phyloP scores from a whole-genome alignment of 2,329 filamentous ascomycete species.

The Escovopsis weberi region DNA sequence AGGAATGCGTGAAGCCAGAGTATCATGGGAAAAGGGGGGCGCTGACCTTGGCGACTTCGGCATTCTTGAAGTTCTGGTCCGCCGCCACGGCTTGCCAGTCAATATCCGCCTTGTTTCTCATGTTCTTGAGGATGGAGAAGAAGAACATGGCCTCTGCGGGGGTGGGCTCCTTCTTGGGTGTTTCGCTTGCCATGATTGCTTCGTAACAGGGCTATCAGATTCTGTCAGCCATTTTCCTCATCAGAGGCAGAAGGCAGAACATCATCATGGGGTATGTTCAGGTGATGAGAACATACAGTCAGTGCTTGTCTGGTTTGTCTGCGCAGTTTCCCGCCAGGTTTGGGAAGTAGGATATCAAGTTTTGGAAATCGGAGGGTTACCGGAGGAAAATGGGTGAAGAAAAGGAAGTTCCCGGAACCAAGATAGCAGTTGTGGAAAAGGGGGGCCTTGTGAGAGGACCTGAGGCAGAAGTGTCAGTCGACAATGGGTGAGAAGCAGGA shows the following conservation, averaged over 20 bases:
- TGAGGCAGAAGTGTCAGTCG: too few relatives aligned
- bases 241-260: not conserved
- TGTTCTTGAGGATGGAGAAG: conserved; percentile 29
- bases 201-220: not conserved
- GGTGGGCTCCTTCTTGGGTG: conserved; percentile 20
- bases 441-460: too few relatives aligned
- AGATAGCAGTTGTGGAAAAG: too few relatives aligned
- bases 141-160: conserved; percentile 29
- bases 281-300: not conserved
- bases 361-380: too few relatives aligned
- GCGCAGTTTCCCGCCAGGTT: too few relatives aligned
- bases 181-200: conserved; percentile 17
- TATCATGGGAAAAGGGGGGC: not conserved
- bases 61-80: conserved; percentile 30
- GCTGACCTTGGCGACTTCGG: conserved; percentile 28
- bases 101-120: conserved; percentile 27
- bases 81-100: conserved; percentile 33
- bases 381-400: too few relatives aligned
- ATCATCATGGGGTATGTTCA: not conserved
- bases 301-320: too few relatives aligned
- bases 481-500: too few relatives aligned
- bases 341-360: too few relatives aligned
- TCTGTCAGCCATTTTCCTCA: not conserved
- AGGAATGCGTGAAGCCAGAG: too few relatives aligned
- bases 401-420: too few relatives aligned